phyloP scores from a whole-genome alignment of 129 eudicot genomes.

The Chrysanthemum makinoi region DNA sequence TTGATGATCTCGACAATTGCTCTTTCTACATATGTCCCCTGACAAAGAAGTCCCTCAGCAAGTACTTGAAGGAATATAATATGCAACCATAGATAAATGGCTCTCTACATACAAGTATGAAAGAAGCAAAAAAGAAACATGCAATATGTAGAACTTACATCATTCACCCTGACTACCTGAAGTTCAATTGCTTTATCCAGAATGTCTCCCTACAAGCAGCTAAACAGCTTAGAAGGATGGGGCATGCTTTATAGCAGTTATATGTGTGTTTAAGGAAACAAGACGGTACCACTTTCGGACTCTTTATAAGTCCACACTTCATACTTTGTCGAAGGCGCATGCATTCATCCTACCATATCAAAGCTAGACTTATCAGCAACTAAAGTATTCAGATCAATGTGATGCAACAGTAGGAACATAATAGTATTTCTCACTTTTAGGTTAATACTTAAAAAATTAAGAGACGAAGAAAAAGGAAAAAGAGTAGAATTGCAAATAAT shows the following conservation, averaged over 20 bases:
- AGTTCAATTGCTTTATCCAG: conserved; percentile 90
- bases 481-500: too few relatives aligned
- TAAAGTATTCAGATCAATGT: conserved; percentile 13
- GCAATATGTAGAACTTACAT: conserved; percentile 48
- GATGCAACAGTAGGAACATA: conserved; percentile 14
- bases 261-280: neutral
- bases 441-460: too few relatives aligned
- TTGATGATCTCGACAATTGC: too few relatives aligned
- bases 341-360: conserved; percentile 82
- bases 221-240: conserved; percentile 16
- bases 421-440: neutral
- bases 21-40: too few relatives aligned
- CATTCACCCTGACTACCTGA: conserved; percentile 85
- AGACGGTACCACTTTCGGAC: conserved; percentile 82
- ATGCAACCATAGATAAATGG: too few relatives aligned
- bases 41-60: too few relatives aligned
- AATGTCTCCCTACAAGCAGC: conserved; percentile 77
- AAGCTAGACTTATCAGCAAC: conserved; percentile 25
- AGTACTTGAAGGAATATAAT: too few relatives aligned
- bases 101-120: too few relatives aligned
- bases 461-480: too few relatives aligned
- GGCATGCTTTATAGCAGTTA: neutral
- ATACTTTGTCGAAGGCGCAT: conserved; percentile 94
- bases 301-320: conserved; percentile 76
- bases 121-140: too few relatives aligned